phyloP scores from a whole-genome alignment of 495 filamentous ascomycete genomes.

The Neurospora africana region DNA sequence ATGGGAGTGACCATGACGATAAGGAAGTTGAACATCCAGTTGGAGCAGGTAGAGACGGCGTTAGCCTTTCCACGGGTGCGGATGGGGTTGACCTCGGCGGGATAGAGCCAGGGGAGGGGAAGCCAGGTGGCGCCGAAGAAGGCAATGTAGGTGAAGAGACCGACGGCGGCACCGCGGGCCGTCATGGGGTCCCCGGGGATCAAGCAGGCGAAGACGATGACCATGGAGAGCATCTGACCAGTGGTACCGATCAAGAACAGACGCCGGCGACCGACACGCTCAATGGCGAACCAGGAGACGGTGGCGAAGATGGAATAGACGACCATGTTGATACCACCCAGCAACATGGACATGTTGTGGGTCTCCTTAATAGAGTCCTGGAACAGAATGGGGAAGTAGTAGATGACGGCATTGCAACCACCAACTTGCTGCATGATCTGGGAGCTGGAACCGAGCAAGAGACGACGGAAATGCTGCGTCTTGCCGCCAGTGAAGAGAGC shows the following conservation, averaged over 20 bases:
- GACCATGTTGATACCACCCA: conserved; percentile 73
- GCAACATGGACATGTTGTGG: conserved; percentile 52
- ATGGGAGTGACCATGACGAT: conserved; percentile 76
- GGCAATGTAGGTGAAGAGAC: conserved; percentile 71
- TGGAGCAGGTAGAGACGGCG: conserved; percentile 62
- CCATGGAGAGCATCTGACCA: conserved; percentile 62
- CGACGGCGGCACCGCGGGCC: conserved; percentile 63
- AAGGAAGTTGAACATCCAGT: conserved; percentile 75
- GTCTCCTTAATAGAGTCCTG: conserved; percentile 47
- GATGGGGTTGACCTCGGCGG: conserved; percentile 63
- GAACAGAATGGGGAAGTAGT: conserved; percentile 74
- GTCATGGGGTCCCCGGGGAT: conserved; percentile 44
- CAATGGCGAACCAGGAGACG: conserved; percentile 72
- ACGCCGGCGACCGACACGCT: conserved; percentile 61
- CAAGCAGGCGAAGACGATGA: conserved; percentile 62
- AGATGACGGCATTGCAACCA: conserved; percentile 74
- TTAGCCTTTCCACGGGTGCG: conserved; percentile 67
- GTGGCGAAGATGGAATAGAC: conserved; percentile 70
- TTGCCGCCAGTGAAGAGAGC: conserved; percentile 51
- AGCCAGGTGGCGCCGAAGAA: conserved; percentile 69
- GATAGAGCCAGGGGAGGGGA: conserved; percentile 56
- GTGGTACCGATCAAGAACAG: conserved; percentile 59
- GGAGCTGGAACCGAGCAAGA: conserved; percentile 49
- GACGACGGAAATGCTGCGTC: conserved; percentile 55
- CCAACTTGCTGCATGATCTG: conserved; percentile 72